phyloP scores from a whole-genome alignment of 169 alveolate genomes.

The Eimeria falciformis region DNA sequence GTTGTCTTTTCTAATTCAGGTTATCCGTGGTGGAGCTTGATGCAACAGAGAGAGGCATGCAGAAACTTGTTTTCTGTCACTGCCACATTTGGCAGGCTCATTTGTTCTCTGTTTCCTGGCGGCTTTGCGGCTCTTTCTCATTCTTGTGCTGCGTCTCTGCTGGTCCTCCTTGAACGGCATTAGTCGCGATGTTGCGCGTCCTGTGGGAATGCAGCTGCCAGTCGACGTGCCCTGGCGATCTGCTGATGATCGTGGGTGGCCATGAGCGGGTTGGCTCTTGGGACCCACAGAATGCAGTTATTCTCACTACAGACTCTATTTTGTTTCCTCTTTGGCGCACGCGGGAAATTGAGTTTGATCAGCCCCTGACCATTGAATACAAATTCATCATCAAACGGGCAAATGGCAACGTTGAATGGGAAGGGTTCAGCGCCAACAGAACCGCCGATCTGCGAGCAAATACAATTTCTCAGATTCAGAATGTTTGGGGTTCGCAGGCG shows the following conservation, averaged over 20 bases:
- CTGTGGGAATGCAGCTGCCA: constrained; percentile 82
- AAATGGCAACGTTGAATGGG: constrained; percentile 77
- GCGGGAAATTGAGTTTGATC: constrained; percentile 53
- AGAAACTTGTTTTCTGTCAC: no score
- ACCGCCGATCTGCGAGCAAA: constrained; percentile 73
- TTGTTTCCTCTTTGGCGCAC: constrained; percentile 83
- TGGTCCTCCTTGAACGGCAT: background rate
- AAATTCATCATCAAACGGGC: constrained; percentile 77
- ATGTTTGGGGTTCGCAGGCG: constrained; percentile 79
- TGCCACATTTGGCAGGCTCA: background rate
- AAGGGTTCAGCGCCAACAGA: constrained; percentile 79
- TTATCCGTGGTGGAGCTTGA: no score
- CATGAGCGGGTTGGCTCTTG: constrained; percentile 81
- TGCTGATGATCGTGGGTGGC: constrained; percentile 79
- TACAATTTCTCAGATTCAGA: constrained; percentile 46
- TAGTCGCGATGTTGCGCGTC: constrained; percentile 73
- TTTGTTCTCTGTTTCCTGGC: background rate
- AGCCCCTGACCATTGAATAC: constrained; percentile 77
- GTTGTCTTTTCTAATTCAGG: no score
- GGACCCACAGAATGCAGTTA: constrained; percentile 74
- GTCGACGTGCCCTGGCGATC: constrained; percentile 81
- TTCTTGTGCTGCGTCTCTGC: background rate
- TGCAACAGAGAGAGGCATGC: no score
- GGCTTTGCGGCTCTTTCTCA: background rate
- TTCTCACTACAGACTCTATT: constrained; percentile 79